Evolutionary conservation across 2,329 filamentous ascomycete species (phyloP), one percentile per base, ranked within the genome.

Genomic region (Leptographium flavum): DNA sequence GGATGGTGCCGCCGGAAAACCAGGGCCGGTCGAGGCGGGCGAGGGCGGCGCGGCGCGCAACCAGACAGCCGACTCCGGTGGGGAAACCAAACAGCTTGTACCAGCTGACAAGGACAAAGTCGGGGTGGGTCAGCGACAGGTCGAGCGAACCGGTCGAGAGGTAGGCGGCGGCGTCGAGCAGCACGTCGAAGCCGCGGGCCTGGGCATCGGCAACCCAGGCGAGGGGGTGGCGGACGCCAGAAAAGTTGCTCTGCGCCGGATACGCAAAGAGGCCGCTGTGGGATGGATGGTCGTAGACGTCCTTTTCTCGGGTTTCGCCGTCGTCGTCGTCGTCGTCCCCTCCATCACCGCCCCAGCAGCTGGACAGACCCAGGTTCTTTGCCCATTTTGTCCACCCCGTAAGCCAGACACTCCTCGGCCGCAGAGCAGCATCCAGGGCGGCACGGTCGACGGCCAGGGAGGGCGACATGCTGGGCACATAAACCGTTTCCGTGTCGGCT

Each of bases 161-260:
- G 47, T 61, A 66, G 1, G 64, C 63, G 1, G 64, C 64, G 0
- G 60, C 60, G 45, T 66, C 64, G 3, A 66, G 56, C 8, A 65
- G 53, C 3, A 67, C 64, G 44, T 65, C 61, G 43, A 62, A 67
- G 21, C 63, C 63, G 9, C 53, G 51, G 5, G 51, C 43, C 49
- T 66, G 64, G 2, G 63, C 64, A 15, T 57, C 46, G 2, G 42
- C 35, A 0, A 64, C 50, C 62, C 62, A 66, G 0, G 53, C 51
- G 1, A 68, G 55, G 14, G 64, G 62, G 38, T 68, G 65, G 0
- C 60, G 60, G 3, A 65, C 64, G 28, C 66, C 65, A 41, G 56
- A 62, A 45, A 68, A 67, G 50, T 69, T 69, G 49, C 62, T 66
- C 51, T 69, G 66, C 0, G 65, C 66, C 4, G 66, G 66, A 51